phyloP scores from a whole-genome alignment of 78 protist species.

The Ministeria vibrans region DNA sequence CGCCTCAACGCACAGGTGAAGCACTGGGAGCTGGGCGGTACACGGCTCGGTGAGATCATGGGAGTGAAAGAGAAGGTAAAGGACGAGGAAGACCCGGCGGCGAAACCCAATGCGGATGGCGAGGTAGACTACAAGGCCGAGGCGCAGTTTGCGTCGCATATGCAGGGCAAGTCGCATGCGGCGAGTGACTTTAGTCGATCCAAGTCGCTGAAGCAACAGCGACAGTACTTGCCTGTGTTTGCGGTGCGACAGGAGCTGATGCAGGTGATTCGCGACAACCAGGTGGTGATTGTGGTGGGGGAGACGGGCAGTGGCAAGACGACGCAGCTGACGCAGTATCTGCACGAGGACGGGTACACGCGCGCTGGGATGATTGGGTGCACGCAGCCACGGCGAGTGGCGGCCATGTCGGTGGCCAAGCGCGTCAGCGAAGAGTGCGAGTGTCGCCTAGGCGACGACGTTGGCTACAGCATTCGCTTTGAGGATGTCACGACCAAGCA shows the following conservation, averaged over 20 bases:
- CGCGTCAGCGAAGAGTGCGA: conserved; percentile 92
- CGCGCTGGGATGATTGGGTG: conserved; percentile 80
- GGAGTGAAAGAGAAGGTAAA: conserved; percentile 31
- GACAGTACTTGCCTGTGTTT: conserved; percentile 90
- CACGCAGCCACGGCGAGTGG: conserved; percentile 98
- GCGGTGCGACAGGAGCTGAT: conserved; percentile 61
- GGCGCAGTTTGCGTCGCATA: conserved; percentile 45
- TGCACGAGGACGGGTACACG: conserved; percentile 86
- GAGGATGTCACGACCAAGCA: conserved; percentile 42
- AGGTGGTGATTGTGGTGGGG: conserved; percentile 85
- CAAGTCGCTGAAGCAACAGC: conserved; percentile 80
- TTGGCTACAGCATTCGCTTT: conserved; percentile 87
- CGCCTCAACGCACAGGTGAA: conserved; percentile 5
- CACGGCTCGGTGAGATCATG: conserved; percentile 56
- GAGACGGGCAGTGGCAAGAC: conserved; percentile 98
- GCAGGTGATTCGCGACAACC: conserved; percentile 73
- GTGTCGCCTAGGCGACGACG: conserved; percentile 44
- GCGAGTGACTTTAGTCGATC: conserved; percentile 64
- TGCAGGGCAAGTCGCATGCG: conserved; percentile 44
- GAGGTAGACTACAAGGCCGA: conserved; percentile 28
- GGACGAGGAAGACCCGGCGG: not conserved
- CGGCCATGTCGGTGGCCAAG: conserved; percentile 93
- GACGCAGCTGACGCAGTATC: conserved; percentile 88
- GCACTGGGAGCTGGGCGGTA: conserved; percentile 62
- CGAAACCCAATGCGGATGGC: not conserved